Evolutionary conservation across 2,329 filamentous ascomycete species (phyloP).

Genomic region (Dendryphion nanum): DNA sequence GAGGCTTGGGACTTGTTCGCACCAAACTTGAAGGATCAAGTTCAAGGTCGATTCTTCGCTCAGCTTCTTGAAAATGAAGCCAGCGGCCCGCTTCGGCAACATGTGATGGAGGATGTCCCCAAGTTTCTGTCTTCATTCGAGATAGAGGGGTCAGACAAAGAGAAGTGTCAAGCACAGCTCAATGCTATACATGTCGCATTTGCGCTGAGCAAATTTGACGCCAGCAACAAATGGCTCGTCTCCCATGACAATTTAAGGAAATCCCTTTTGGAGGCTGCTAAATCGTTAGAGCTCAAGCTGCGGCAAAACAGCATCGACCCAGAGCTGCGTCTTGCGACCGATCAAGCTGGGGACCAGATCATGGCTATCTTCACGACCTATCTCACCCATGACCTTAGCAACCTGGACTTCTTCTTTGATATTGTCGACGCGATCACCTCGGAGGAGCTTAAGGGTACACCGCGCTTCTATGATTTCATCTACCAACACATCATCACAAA

Average conservation of each 20-base stretch:
- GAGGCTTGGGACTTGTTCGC: conserved; percentile 82
- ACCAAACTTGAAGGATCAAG: conserved; percentile 77
- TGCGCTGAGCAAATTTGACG: conserved; percentile 68
- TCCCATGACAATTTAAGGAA: conserved; percentile 57
- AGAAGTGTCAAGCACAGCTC: conserved; percentile 74
- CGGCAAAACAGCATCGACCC: conserved; percentile 67
- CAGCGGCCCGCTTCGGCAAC: conserved; percentile 71
- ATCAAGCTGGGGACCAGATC: conserved; percentile 85
- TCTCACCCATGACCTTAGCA: conserved; percentile 69
- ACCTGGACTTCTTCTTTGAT: conserved; percentile 80
- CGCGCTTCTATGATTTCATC: conserved; percentile 76
- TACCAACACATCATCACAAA: conserved; percentile 82
- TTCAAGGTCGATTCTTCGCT: conserved; percentile 86
- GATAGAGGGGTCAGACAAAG: conserved; percentile 61
- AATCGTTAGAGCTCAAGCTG: conserved; percentile 74
- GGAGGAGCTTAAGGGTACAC: conserved; percentile 75
- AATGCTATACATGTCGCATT: conserved; percentile 86
- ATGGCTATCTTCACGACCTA: conserved; percentile 83
- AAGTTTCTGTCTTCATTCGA: conserved; percentile 67
- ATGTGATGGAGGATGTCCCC: conserved; percentile 71
- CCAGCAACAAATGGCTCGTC: conserved; percentile 65
- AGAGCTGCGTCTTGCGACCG: conserved; percentile 75
- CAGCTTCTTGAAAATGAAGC: conserved; percentile 77
- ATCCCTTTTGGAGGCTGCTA: conserved; percentile 63
- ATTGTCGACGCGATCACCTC: conserved; percentile 81